Base-by-base conservation (phyloP, 768 basidiomycete genomes). In the Floccularia luteovirens region DNA sequence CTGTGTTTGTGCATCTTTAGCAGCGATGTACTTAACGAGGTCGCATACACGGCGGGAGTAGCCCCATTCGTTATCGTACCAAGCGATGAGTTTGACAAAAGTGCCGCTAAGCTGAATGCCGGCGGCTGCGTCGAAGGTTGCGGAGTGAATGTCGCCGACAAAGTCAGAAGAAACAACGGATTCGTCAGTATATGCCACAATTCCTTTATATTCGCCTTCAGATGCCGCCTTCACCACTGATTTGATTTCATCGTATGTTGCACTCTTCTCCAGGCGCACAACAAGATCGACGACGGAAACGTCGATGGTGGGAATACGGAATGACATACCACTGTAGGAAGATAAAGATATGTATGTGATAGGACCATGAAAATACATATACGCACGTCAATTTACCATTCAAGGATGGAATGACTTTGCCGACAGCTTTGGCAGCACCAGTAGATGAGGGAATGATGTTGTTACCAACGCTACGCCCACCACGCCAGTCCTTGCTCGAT, bases 391-490 rank as follows among this genome's bases (percentile, higher is more conserved):
- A 82, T 73, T 97, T 98, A 69, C 94, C 94, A 68, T 97, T 96
- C 52, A 99, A 77, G 37, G 66, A 61, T 44, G 94, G 94, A 61
- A 98, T 97, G 65, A 99, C 92, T 74, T 96, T 94, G 55, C 92
- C 92, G 58, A 94, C 91, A 48, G 92, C 92, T 79, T 98, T 99
- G 63, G 94, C 94, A 48, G 94, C 94, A 67, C 94, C 94, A 50
- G 94, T 97, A 52, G 93, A 94, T 17, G 93, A 96, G 36, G 94
- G 94, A 60, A 99, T 99, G 70, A 99, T 97, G 79, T 99, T 99
- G 73, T 86, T 87, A 66, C 82, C 85, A 49, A 93, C 91, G 55
- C 82, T 81, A 68, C 94, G 94, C 48, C 91, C 91, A 59, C 91
- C 91, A 61, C 91, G 89, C 91, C 91, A 94, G 72, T 94, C 91